phyloP scores from a whole-genome alignment of 2,329 filamentous ascomycete genomes.

The Fusarium torreyae region DNA sequence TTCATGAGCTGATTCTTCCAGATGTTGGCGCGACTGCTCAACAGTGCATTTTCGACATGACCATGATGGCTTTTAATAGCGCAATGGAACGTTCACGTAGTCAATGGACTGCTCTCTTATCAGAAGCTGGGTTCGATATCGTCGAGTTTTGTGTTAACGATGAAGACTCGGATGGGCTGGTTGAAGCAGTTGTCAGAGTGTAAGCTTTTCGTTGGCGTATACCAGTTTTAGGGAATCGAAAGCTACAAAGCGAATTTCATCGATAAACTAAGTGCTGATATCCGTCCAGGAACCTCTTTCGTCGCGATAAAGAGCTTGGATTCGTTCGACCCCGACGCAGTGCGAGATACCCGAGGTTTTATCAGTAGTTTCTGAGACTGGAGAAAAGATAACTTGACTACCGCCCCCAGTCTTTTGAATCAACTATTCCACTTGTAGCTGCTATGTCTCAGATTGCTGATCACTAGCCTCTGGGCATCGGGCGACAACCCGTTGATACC shows the following conservation, averaged over 20 bases:
- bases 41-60: background rate
- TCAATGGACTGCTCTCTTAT: background rate
- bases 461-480: background rate
- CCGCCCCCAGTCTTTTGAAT: background rate
- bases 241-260: too few relatives aligned
- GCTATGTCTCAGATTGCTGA: background rate
- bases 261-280: too few relatives aligned
- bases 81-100: background rate
- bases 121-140: background rate
- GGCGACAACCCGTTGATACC: background rate
- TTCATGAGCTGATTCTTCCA: background rate
- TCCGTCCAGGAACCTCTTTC: too few relatives aligned
- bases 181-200: background rate
- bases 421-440: background rate
- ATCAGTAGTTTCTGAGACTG: background rate
- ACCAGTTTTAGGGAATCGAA: too few relatives aligned
- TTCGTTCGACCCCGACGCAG: background rate
- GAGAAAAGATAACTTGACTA: background rate
- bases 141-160: background rate
- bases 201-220: background rate
- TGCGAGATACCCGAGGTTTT: background rate
- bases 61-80: background rate
- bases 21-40: background rate
- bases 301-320: too few relatives aligned
- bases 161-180: background rate